Conservation (phyloP, 345 rosid species). For the Eucalyptus marginata region DNA sequence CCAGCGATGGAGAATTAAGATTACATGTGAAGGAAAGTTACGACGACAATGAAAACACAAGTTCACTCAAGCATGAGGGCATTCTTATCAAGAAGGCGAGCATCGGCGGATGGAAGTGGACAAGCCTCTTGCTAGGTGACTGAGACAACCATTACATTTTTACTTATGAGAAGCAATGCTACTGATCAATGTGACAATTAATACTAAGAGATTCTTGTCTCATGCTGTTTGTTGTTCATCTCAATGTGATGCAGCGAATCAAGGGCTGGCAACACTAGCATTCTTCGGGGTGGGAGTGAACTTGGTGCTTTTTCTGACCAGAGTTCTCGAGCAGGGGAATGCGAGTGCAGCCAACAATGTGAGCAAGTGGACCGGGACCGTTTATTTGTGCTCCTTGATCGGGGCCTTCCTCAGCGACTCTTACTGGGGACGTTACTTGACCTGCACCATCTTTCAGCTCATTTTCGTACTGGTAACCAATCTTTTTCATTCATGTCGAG, state of each 20-base stretch:
- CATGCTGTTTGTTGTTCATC: neutral
- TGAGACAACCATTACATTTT: neutral
- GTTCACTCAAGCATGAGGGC: neutral
- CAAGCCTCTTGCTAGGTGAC: conserved; percentile 3
- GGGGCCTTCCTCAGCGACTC: conserved; percentile 9
- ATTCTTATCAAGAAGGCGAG: neutral
- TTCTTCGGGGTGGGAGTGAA: conserved; percentile 10
- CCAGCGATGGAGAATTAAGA: neutral
- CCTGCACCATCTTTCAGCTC: conserved; percentile 8
- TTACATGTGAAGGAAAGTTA: neutral
- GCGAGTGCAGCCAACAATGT: conserved; percentile 2
- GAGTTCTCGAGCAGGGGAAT: neutral
- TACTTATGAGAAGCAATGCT: neutral
- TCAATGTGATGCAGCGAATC: neutral
- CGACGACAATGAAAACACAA: neutral
- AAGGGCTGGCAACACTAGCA: conserved; percentile 2
- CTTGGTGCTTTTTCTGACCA: conserved; percentile 2
- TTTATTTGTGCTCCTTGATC: conserved; percentile 1
- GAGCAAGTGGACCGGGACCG: conserved; percentile 11
- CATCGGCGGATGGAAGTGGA: conserved; percentile 1
- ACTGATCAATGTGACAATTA: neutral
- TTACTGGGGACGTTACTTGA: conserved; percentile 5
- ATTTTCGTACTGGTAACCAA: neutral
- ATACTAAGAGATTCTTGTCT: neutral
- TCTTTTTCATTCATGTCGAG: neutral